Percentiles rank a stretch among this genome's conserved stretches.
Evolutionary conservation across 2,329 filamentous ascomycete species (phyloP).

Genomic region (Alternaria burnsii): DNA sequence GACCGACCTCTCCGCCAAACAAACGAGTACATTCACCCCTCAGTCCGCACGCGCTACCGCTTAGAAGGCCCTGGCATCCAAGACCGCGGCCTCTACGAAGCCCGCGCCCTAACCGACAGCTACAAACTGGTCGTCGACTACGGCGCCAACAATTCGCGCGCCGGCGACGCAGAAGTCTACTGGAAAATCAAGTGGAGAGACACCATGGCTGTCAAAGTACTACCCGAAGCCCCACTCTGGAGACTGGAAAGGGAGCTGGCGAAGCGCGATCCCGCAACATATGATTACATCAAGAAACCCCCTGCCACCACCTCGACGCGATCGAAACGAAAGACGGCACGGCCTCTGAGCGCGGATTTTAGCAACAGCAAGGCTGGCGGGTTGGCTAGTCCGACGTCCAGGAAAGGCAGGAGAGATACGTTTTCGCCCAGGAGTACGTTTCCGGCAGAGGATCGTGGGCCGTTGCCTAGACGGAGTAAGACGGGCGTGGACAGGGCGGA

Average conservation of each 20-base stretch:
- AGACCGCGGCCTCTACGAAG: slow-evolving; percentile 57
- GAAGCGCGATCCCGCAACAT: slow-evolving; percentile 53
- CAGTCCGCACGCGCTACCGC: slow-evolving; percentile 55
- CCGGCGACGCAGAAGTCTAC: slow-evolving; percentile 52
- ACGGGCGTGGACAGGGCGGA: slow-evolving; percentile 13
- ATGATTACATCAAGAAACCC: slow-evolving; percentile 51
- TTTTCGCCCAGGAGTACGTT: slow-evolving; percentile 35
- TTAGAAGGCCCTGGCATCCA: slow-evolving; percentile 57
- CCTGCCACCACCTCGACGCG: slow-evolving; percentile 36
- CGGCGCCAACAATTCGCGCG: slow-evolving; percentile 31
- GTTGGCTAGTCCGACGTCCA: slow-evolving; percentile 11
- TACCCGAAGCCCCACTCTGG: slow-evolving; percentile 58
- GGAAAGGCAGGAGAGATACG: slow-evolving; percentile 28
- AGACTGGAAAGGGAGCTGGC: slow-evolving; percentile 55
- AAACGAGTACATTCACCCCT: slow-evolving; percentile 62
- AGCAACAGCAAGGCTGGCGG: slow-evolving; percentile 14
- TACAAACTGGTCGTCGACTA: slow-evolving; percentile 60
- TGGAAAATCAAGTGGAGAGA: slow-evolving; percentile 53
- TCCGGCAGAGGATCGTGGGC: slow-evolving; percentile 23
- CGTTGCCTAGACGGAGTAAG: slow-evolving; percentile 17
- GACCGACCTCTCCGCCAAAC: slow-evolving; percentile 57
- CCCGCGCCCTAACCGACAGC: slow-evolving; percentile 54
- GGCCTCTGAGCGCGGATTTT: slow-evolving; percentile 29
- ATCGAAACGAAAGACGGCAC: slow-evolving; percentile 23
- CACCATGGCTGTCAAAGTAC: slow-evolving; percentile 48